Evolutionary conservation across 2,329 filamentous ascomycete genomes (phyloP), one percentile per base, ranked within the genome.

Genomic region (Pseudogymnoascus verrucosus): DNA sequence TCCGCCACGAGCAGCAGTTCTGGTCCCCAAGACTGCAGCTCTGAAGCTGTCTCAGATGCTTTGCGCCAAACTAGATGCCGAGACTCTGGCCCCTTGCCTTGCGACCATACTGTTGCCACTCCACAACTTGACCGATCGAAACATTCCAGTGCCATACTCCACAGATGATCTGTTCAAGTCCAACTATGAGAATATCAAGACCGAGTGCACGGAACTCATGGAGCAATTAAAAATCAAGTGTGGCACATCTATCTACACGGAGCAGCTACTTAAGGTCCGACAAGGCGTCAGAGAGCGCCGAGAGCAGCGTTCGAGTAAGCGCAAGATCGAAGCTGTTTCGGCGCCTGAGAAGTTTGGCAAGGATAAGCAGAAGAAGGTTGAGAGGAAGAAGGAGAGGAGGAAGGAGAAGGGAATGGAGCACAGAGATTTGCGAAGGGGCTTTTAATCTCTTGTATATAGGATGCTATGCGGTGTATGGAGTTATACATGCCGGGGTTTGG

Each of bases 241-340:
- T 61, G 95, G 93, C 42, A 91, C 89, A 1, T 84, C 86, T 0
- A 85, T 85, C 66, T 99, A 93, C 76, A 86, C 93, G n/a, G 80
- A 82, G 63, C 82, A 88, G 54, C 80, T 98, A 71, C 76, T 90
- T 40, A 82, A 83, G 42, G 90, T 96, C 5, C 85, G 91, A 65
- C 86, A 89, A 62, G 83, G 82, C 14, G 87, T 95, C n/a, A 84
- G 84, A 71, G 82, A 83, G 67, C 85, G 88, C 71, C 82, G 95
- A 68, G 85, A 91, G 73, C 84, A 87, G 71, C 80, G 96, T 67
- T 85, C 89, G 62, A 85, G 82, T 67, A 99, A 99, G 84, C 84
- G 95, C 71, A 90, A 91, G 76, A 90, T 98, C 67, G 93, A 96
- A 73, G 90, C 90, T 10, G 87, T 99, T 23, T 84, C 84, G 60